Evolutionary conservation across 2,329 filamentous ascomycete species (phyloP).

Genomic region (Apiospora hydei): DNA sequence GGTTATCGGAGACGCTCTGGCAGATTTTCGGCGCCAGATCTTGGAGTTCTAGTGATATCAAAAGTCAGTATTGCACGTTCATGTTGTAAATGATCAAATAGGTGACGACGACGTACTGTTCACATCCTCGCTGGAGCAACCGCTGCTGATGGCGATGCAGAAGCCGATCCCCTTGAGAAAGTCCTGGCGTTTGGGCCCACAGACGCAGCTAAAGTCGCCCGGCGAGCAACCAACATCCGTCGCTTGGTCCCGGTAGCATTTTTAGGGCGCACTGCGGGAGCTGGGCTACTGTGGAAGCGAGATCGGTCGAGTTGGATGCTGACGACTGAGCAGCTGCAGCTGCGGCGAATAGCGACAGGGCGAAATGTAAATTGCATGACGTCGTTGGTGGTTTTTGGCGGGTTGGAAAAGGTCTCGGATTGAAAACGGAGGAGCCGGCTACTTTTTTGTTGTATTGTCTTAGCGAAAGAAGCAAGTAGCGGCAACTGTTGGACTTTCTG

Average conservation of each 20-base stretch:
- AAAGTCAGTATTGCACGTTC: background rate
- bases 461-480: background rate
- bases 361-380: conserved; percentile 35
- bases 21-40: conserved; percentile 40
- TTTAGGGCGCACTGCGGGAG: conserved; percentile 40
- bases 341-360: conserved; percentile 36
- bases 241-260: conserved; percentile 36
- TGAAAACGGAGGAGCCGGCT: background rate
- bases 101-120: conserved; percentile 34
- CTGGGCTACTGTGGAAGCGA: conserved; percentile 39
- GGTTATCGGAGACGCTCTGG: conserved; percentile 33
- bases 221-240: conserved; percentile 35
- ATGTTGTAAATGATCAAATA: background rate
- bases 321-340: conserved; percentile 34
- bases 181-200: conserved; percentile 32
- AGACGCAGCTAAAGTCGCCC: conserved; percentile 42
- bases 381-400: conserved; percentile 21
- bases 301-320: conserved; percentile 33
- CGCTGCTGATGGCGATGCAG: conserved; percentile 33
- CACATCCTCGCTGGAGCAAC: conserved; percentile 34
- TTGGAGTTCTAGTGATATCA: conserved; percentile 29
- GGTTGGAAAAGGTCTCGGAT: conserved; percentile 13
- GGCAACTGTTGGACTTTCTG: background rate
- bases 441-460: background rate
- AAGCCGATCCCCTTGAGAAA: conserved; percentile 35